Conservation (phyloP, 108 stramenopile species). For the Fragilariopsis cylindrus region DNA sequence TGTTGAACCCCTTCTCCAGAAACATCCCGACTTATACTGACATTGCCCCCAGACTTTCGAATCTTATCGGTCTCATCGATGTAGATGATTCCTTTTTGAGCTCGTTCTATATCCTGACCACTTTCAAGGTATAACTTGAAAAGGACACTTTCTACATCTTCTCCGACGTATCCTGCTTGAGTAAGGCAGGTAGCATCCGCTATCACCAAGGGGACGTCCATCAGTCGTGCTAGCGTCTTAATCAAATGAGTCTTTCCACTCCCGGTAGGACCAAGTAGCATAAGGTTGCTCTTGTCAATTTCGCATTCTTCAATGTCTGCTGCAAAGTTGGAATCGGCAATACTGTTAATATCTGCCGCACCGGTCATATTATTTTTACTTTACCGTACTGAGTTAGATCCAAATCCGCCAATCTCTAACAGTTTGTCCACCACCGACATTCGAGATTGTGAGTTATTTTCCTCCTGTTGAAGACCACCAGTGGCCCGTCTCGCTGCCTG, state of each 20-base stretch:
- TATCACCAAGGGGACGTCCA: constrained; percentile 94
- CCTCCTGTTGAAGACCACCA: constrained; percentile 27
- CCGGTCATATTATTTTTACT: constrained; percentile 21
- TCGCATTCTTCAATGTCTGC: constrained; percentile 80
- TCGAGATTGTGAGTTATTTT: constrained; percentile 35
- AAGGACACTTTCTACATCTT: constrained; percentile 96
- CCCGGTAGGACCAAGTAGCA: constrained; percentile 94
- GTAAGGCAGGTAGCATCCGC: constrained; percentile 96
- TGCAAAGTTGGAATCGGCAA: constrained; percentile 57
- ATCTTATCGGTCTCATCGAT: constrained; percentile 96
- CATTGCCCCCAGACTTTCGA: constrained; percentile 88
- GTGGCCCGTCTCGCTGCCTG: constrained; percentile 29
- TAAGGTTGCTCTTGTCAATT: constrained; percentile 96
- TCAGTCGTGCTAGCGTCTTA: constrained; percentile 90
- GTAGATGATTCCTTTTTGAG: constrained; percentile 93
- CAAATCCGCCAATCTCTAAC: constrained; percentile 49
- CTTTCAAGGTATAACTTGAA: constrained; percentile 93
- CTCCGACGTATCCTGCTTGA: constrained; percentile 98
- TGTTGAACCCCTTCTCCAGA: constrained; percentile 98
- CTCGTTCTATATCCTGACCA: constrained; percentile 92
- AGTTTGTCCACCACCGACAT: neutral
- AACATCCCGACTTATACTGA: constrained; percentile 95
- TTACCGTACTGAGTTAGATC: constrained; percentile 73
- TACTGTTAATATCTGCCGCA: constrained; percentile 49
- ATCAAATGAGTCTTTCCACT: constrained; percentile 92